These are phyloP conservation scores for Teratosphaeria nubilosa DNA, from an alignment of 2,329 filamentous ascomycete genomes.

Conservation along the genomic window DNA sequence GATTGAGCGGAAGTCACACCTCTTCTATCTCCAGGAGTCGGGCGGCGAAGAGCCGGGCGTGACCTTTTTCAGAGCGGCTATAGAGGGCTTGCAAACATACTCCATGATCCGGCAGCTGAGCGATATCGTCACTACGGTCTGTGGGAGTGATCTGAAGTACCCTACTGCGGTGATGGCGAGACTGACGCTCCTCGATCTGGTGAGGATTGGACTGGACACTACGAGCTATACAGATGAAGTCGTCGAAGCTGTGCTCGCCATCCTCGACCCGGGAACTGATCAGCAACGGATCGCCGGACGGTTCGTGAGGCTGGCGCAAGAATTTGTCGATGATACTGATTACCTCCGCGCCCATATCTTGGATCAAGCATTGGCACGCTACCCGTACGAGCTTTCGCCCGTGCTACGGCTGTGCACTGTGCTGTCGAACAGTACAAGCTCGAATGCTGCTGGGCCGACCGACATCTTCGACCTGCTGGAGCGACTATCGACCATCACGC, in stretches of 20 bases:
- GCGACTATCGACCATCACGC: conserved; percentile 63
- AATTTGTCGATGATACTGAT: conserved; percentile 24
- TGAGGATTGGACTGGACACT: conserved; percentile 56
- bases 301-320: conserved; percentile 45
- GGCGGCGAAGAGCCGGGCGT: conserved; percentile 38
- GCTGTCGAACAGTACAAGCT: conserved; percentile 9
- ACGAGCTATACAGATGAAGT: conserved; percentile 66
- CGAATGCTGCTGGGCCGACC: conserved; percentile 3
- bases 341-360: conserved; percentile 51
- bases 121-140: conserved; percentile 35
- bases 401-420: conserved; percentile 44
- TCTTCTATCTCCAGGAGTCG: conserved; percentile 12
- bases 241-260: conserved; percentile 53
- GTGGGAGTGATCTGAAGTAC: conserved; percentile 38
- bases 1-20: conserved; percentile 17
- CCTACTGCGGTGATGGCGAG: conserved; percentile 55
- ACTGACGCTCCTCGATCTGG: conserved; percentile 55
- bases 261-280: conserved; percentile 35
- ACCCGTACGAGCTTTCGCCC: conserved; percentile 74
- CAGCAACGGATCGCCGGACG: conserved; percentile 15
- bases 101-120: conserved; percentile 37
- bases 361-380: conserved; percentile 61
- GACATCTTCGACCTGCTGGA: conserved; percentile 53
- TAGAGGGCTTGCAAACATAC: conserved; percentile 39
- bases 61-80: conserved; percentile 37